Percentiles rank a stretch among this genome's conserved stretches.
phyloP scores from a whole-genome alignment of 345 rosid genomes.

The Boechera stricta region DNA sequence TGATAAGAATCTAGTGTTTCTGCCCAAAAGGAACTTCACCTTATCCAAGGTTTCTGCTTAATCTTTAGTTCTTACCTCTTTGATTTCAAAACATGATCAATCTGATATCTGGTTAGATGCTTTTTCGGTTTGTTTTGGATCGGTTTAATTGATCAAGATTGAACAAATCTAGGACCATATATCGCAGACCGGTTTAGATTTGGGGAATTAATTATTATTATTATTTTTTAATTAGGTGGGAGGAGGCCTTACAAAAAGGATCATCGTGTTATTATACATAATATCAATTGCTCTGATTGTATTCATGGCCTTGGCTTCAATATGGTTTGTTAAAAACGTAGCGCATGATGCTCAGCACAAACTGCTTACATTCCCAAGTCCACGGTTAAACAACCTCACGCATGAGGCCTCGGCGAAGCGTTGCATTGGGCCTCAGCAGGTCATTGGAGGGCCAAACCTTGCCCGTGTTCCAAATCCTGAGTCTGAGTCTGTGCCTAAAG shows the following conservation, averaged over 20 bases:
- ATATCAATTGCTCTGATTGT: constrained; percentile 19
- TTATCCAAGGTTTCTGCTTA: constrained; percentile 50
- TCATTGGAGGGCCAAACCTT: background rate
- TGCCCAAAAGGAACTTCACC: constrained; percentile 46
- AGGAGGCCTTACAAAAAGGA: background rate
- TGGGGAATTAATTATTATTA: background rate
- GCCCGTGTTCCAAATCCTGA: background rate
- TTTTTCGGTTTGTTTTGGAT: background rate
- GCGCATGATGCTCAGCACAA: constrained; percentile 9
- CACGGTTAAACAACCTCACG: constrained; percentile 18
- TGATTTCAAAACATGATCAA: constrained; percentile 13
- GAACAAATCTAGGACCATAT: background rate
- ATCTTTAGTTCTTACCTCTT: constrained; percentile 21
- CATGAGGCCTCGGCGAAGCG: background rate
- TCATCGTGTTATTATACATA: background rate
- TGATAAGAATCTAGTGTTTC: constrained; percentile 60
- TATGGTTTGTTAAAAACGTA: background rate
- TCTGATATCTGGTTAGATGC: constrained; percentile 3
- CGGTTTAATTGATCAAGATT: background rate
- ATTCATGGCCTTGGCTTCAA: constrained; percentile 31
- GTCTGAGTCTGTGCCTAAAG: constrained; percentile 15
- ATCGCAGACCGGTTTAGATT: constrained; percentile 3
- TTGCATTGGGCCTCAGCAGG: background rate
- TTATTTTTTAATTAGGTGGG: constrained; percentile 5
- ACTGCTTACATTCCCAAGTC: background rate